Base-by-base conservation (phyloP, 2,329 filamentous ascomycete species). In the Aotearoamyces nothofagi region DNA sequence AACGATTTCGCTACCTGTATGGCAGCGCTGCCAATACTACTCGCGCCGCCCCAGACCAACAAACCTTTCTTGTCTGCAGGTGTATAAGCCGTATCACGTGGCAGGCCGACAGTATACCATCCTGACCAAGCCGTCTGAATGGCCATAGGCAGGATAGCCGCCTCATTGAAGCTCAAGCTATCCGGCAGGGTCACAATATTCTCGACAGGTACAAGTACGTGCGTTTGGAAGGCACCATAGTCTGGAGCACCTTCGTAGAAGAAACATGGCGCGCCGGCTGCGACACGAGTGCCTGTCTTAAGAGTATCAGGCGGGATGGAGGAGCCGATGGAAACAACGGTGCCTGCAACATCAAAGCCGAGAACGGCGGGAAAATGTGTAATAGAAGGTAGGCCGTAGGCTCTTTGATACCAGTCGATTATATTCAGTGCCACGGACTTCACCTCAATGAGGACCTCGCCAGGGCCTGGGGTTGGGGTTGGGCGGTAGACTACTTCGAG, bases 1-100 rank as follows among this genome's bases (percentile, higher is more conserved):
- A 54, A 42, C 0, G 46, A 49, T 0, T 41, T 47, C 1, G 55
- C 57, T 4, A 61, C 40, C 32, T 63, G 59, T 24, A 62, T 55
- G 1, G 55, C 57, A 3, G 43, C 49, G 5, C 22, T 27, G 9
- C 40, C 40, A 24, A 41, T 29, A 15, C 35, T 37, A 6, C 33
- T 36, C 9, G 33, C 33, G 4, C 32, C 42, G 10, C 39, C 41
- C 27, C 39, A 43, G 17, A 47, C 33, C 30, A 55, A 26, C 9
- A 53, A 9, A 8, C 26, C 31, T 9, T 33, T 34, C 19, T 32
- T 37, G 3, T 35, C 30, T 1, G 22, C 15, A 22, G 30, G 9
- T 9, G 20, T 19, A 3, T 24, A 20, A 11, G 29, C 29, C 3
- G 33, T 33, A 17, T 33, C 33, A 3, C 20, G 19, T 11, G 31